Evolutionary conservation across 768 basidiomycete species (phyloP).

Genomic region (Lactarius quietus): DNA sequence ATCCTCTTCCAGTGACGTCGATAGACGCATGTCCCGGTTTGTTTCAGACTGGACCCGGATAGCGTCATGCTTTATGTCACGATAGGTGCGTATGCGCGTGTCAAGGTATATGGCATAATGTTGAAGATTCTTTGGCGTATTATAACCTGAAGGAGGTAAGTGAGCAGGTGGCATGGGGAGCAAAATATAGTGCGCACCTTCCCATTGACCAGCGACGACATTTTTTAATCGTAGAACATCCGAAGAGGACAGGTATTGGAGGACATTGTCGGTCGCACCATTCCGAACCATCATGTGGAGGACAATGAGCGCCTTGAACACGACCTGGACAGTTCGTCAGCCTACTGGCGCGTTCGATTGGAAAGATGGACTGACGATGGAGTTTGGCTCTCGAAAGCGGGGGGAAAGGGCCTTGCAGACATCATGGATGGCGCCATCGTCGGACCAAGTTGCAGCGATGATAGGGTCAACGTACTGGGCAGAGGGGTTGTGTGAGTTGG

Average conservation of each 20-base stretch:
- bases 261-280: constrained; percentile 91
- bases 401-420: constrained; percentile 86
- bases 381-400: constrained; percentile 87
- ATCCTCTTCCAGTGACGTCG: constrained; percentile 59
- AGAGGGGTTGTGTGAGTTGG: not conserved
- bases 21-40: constrained; percentile 80
- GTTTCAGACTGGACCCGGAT: constrained; percentile 90
- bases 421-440: constrained; percentile 90
- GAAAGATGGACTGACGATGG: constrained; percentile 57
- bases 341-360: not conserved
- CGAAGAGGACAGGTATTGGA: constrained; percentile 74
- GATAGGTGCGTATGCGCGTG: constrained; percentile 80
- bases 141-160: constrained; percentile 56
- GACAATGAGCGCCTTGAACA: constrained; percentile 97
- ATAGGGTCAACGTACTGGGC: constrained; percentile 92
- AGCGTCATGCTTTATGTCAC: constrained; percentile 90
- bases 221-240: constrained; percentile 82
- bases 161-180: not conserved
- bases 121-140: constrained; percentile 80
- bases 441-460: constrained; percentile 94
- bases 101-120: constrained; percentile 89
- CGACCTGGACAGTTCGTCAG: constrained; percentile 54
- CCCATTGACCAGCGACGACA: constrained; percentile 80
- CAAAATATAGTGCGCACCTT: constrained; percentile 51
- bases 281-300: constrained; percentile 96